Evolutionary conservation across 2,329 filamentous ascomycete species (phyloP).

Genomic region (Penicillium sp.): DNA sequence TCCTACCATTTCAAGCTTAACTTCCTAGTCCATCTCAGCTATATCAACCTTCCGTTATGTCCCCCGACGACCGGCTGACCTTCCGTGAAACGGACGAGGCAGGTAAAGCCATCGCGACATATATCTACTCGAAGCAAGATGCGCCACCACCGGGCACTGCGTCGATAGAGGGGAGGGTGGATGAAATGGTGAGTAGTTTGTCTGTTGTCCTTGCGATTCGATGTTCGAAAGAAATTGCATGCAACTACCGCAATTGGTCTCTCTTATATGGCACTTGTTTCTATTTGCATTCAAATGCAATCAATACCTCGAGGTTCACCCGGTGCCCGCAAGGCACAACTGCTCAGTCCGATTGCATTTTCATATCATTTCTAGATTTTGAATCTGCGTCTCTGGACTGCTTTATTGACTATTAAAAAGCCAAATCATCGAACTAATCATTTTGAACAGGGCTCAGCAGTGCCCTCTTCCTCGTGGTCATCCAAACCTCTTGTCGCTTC

Average conservation of each 20-base stretch:
- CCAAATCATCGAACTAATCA: too few relatives aligned
- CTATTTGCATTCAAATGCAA: too few relatives aligned
- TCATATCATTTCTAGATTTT: neutral
- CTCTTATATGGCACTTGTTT: too few relatives aligned
- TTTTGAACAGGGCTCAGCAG: neutral
- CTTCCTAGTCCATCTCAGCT: neutral
- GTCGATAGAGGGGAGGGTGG: slow-evolving; percentile 39
- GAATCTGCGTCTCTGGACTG: too few relatives aligned
- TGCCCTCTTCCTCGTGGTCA: slow-evolving; percentile 22
- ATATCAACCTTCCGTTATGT: slow-evolving; percentile 5
- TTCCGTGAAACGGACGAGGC: slow-evolving; percentile 49
- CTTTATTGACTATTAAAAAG: too few relatives aligned
- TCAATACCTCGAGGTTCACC: too few relatives aligned
- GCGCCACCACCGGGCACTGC: slow-evolving; percentile 7
- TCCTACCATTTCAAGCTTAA: too few relatives aligned
- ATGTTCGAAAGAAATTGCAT: too few relatives aligned
- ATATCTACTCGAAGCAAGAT: slow-evolving; percentile 43
- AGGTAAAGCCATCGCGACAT: slow-evolving; percentile 50
- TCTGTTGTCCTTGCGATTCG: neutral
- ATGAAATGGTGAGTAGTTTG: slow-evolving; percentile 39
- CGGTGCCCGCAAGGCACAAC: too few relatives aligned
- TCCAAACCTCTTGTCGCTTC: slow-evolving; percentile 32
- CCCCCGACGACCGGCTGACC: slow-evolving; percentile 16
- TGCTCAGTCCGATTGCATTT: neutral
- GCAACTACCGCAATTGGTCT: too few relatives aligned